Conservation (phyloP, 2,329 filamentous ascomycete species). For the Sporothrix humicola region DNA sequence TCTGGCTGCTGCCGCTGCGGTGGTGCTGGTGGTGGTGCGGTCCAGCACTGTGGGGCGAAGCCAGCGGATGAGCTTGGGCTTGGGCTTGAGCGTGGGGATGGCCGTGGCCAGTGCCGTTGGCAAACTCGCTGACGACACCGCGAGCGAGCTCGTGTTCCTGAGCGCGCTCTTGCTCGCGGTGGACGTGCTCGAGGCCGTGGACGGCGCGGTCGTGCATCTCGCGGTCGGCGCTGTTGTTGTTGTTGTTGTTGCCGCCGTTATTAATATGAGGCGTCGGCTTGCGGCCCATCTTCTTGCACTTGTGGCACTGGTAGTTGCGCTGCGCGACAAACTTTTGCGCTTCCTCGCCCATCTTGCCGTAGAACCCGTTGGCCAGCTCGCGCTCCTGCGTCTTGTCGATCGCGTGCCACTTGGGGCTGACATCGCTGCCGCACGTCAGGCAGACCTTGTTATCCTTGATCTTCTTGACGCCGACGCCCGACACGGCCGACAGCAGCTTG, state of each 20-base stretch:
- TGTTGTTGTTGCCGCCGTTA: no score
- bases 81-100: background rate
- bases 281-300: slow-evolving; percentile 66
- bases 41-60: background rate
- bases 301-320: slow-evolving; percentile 74
- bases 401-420: slow-evolving; percentile 76
- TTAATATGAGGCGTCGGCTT: slow-evolving; percentile 47
- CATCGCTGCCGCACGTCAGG: slow-evolving; percentile 69
- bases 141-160: slow-evolving; percentile 24
- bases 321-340: slow-evolving; percentile 65
- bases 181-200: background rate
- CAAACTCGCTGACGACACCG: slow-evolving; percentile 2
- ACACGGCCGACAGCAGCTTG: background rate
- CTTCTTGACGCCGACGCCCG: slow-evolving; percentile 44
- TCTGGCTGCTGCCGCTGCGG: slow-evolving; percentile 37
- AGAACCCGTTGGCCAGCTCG: slow-evolving; percentile 58
- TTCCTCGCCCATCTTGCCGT: slow-evolving; percentile 59
- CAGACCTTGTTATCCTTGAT: slow-evolving; percentile 63
- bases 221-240: slow-evolving; percentile 23
- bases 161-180: slow-evolving; percentile 7
- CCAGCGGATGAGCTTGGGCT: background rate
- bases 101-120: background rate
- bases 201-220: background rate
- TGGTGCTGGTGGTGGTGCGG: background rate
- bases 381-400: slow-evolving; percentile 60